These are phyloP conservation scores for Penicillium sp. DNA, from an alignment of 2,329 filamentous ascomycete species.

Conservation along the genomic window DNA sequence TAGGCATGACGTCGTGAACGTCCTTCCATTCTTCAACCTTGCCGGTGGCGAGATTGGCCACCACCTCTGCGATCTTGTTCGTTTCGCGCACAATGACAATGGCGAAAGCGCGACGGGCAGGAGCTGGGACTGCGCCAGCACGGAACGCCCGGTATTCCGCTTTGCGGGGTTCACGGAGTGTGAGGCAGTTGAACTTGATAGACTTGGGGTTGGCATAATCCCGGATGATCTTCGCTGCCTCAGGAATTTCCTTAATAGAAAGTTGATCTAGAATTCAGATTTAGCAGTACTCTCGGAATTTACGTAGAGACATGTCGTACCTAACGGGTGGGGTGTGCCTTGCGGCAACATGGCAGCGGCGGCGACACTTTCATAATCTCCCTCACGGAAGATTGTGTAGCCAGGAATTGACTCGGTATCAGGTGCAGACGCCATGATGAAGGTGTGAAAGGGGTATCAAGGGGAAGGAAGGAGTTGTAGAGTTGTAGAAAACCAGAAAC, in stretches of 20 bases:
- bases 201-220: conserved; percentile 29
- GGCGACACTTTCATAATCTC: conserved; percentile 27
- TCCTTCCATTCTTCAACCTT: conserved; percentile 32
- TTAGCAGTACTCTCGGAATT: not conserved
- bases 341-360: conserved; percentile 23
- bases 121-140: conserved; percentile 27
- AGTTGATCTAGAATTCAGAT: conserved; percentile 23
- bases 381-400: conserved; percentile 28
- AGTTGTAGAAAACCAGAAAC: conserved; percentile 8
- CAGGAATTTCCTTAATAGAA: conserved; percentile 29
- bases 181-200: conserved; percentile 45
- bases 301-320: conserved; percentile 1
- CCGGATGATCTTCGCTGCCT: conserved; percentile 26
- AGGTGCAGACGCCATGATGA: conserved; percentile 25
- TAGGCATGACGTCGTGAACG: conserved; percentile 48
- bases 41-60: conserved; percentile 27
- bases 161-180: conserved; percentile 53
- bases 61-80: conserved; percentile 25
- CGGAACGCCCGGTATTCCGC: conserved; percentile 35
- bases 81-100: conserved; percentile 46
- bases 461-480: conserved; percentile 7
- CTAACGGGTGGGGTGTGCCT: conserved; percentile 23
- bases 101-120: conserved; percentile 42
- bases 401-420: conserved; percentile 27
- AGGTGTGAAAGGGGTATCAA: not conserved